A percentile compares a stretch with the other conserved stretches of the same genome.
phyloP scores from a whole-genome alignment of 2,329 filamentous ascomycete species.

The Canariomyces notabilis region DNA sequence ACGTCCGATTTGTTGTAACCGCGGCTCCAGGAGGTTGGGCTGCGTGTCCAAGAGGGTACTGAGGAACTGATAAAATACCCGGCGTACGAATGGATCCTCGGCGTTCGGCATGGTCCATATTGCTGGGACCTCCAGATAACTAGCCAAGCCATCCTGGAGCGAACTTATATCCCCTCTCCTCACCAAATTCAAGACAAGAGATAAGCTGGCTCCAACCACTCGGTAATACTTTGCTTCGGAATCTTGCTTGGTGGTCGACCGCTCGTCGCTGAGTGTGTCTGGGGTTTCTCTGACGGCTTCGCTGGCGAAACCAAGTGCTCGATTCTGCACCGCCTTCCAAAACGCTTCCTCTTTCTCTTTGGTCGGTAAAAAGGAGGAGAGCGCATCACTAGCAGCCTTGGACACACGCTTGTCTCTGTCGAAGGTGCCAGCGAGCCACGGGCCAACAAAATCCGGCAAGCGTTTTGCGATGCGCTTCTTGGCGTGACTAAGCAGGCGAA shows the following conservation, averaged over 20 bases:
- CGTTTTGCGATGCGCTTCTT: slow-evolving; percentile 81
- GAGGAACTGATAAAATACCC: slow-evolving; percentile 48
- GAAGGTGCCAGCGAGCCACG: slow-evolving; percentile 88
- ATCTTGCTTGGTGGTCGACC: slow-evolving; percentile 78
- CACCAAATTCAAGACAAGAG: slow-evolving; percentile 50
- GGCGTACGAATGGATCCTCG: slow-evolving; percentile 51
- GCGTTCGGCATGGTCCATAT: slow-evolving; percentile 64
- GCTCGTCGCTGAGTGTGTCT: slow-evolving; percentile 81
- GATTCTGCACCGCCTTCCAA: slow-evolving; percentile 73
- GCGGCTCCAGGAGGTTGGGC: slow-evolving; percentile 42
- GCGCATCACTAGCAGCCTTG: slow-evolving; percentile 70
- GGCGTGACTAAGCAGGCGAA: slow-evolving; percentile 53
- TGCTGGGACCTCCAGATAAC: slow-evolving; percentile 59
- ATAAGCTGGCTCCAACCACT: slow-evolving; percentile 56
- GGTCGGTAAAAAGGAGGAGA: slow-evolving; percentile 69
- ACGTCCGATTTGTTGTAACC: slow-evolving; percentile 48
- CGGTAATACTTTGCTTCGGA: slow-evolving; percentile 79
- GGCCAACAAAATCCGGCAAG: slow-evolving; percentile 70
- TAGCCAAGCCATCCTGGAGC: slow-evolving; percentile 56
- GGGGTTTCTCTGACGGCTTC: slow-evolving; percentile 76
- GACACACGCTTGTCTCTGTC: slow-evolving; percentile 76
- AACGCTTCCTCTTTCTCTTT: slow-evolving; percentile 73
- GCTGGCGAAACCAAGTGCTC: slow-evolving; percentile 76
- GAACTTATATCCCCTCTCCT: slow-evolving; percentile 56
- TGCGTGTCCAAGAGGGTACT: slow-evolving; percentile 43